Evolutionary conservation across 208 protist species (phyloP).

Genomic region (Crithidia bombi): DNA sequence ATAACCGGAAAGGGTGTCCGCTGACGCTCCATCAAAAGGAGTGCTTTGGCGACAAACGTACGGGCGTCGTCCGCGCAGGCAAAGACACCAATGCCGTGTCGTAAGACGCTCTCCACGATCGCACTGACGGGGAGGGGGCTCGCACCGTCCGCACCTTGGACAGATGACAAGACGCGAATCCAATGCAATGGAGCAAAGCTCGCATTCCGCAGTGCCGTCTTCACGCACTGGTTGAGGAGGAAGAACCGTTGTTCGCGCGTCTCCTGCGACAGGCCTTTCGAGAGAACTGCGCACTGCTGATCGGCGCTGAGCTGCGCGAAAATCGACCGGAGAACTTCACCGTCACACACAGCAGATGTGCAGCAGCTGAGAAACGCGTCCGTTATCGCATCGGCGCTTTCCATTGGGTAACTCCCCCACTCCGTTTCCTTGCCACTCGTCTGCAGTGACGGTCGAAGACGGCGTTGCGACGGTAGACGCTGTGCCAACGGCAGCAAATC

Average conservation of each 20-base stretch:
- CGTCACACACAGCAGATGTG: slow-evolving; percentile 16
- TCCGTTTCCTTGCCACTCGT: background rate
- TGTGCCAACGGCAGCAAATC: slow-evolving; percentile 31
- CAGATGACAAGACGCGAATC: slow-evolving; percentile 1
- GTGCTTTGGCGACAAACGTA: slow-evolving; percentile 5
- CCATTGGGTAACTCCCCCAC: too few relatives aligned
- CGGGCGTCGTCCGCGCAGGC: slow-evolving; percentile 16
- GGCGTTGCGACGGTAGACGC: slow-evolving; percentile 4
- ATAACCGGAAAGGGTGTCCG: background rate
- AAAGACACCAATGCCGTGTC: background rate
- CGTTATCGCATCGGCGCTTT: slow-evolving; percentile 5
- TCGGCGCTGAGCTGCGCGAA: slow-evolving; percentile 25
- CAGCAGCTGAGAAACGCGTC: slow-evolving; percentile 36
- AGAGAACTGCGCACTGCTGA: slow-evolving; percentile 26
- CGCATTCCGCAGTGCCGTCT: background rate
- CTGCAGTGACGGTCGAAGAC: too few relatives aligned
- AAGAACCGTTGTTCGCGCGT: background rate
- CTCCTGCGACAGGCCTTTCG: background rate
- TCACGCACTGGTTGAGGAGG: background rate
- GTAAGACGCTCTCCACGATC: slow-evolving; percentile 15
- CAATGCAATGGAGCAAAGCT: slow-evolving; percentile 19
- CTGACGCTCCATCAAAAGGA: slow-evolving; percentile 14
- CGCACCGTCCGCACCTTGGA: background rate
- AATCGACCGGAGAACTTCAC: slow-evolving; percentile 6
- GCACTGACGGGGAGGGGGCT: background rate